phyloP scores from a whole-genome alignment of 257 asterid species.

The Dorcoceras hygrometricum region DNA sequence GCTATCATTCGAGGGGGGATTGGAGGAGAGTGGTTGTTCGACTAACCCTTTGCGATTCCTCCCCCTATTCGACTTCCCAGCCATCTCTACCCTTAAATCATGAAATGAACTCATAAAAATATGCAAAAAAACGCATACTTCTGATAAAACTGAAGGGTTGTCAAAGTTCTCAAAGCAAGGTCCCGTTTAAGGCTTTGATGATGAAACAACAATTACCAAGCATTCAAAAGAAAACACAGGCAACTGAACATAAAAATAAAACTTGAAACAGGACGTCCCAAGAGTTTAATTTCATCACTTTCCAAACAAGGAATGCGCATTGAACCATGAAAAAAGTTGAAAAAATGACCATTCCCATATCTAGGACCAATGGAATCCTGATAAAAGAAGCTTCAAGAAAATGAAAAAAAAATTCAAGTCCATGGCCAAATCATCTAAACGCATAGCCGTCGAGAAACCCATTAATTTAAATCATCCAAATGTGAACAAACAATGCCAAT shows the following conservation, averaged over 20 bases:
- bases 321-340: not conserved
- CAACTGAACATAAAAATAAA: not conserved
- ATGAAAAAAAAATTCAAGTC: constrained; percentile 2
- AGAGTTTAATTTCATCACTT: not conserved
- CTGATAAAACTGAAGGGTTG: not conserved
- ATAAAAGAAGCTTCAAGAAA: not conserved
- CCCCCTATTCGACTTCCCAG: constrained; percentile 79
- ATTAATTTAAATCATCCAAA: not conserved
- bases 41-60: constrained; percentile 58
- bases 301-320: constrained; percentile 9
- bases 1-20: constrained; percentile 40
- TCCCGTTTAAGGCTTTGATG: not conserved
- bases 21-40: constrained; percentile 39
- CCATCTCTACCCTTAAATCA: constrained; percentile 53
- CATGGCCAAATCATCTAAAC: constrained; percentile 4
- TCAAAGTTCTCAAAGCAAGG: not conserved
- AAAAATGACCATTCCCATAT: not conserved
- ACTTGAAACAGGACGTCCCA: not conserved
- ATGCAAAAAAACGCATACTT: not conserved
- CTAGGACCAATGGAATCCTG: not conserved
- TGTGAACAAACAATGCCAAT: not conserved
- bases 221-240: constrained; percentile 2
- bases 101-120: constrained; percentile 18
- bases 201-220: not conserved
- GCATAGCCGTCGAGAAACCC: not conserved